phyloP scores from a whole-genome alignment of 176 grass and related monocot genomes.

The Bolboschoenus planiculmis region DNA sequence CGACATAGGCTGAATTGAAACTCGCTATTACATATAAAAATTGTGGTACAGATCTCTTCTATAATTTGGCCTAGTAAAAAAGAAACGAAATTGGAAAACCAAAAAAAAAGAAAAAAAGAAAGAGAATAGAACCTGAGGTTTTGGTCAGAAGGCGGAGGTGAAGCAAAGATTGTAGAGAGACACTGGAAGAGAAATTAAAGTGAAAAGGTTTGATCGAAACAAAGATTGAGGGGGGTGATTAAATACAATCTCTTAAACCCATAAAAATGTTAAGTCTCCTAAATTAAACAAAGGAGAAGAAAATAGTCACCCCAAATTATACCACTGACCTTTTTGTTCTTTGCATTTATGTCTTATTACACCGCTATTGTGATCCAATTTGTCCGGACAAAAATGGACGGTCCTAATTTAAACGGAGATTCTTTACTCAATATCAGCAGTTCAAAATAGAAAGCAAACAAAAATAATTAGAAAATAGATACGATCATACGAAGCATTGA shows the following conservation, averaged over 20 bases:
- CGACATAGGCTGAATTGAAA: background rate
- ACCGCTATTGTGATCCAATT: background rate
- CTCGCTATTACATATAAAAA: background rate
- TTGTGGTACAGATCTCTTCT: background rate
- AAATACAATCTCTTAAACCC: conserved; percentile 3
- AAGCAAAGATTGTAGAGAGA: background rate
- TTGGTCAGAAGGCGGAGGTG: background rate
- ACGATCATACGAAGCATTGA: too few relatives aligned
- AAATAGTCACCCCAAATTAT: background rate
- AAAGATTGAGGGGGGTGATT: background rate
- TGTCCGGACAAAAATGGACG: background rate
- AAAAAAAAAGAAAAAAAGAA: background rate
- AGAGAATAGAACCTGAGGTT: background rate
- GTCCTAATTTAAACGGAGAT: background rate
- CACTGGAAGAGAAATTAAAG: background rate
- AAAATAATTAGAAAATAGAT: background rate
- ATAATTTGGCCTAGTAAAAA: background rate
- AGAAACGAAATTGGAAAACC: background rate
- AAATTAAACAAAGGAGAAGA: background rate
- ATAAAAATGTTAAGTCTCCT: background rate
- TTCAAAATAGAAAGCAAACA: background rate
- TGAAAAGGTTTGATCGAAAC: background rate
- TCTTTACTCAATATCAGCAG: background rate
- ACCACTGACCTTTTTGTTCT: background rate
- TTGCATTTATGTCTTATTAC: background rate